Evolutionary conservation across 2,329 filamentous ascomycete species (phyloP).

Genomic region (Didymella arachidicola): DNA sequence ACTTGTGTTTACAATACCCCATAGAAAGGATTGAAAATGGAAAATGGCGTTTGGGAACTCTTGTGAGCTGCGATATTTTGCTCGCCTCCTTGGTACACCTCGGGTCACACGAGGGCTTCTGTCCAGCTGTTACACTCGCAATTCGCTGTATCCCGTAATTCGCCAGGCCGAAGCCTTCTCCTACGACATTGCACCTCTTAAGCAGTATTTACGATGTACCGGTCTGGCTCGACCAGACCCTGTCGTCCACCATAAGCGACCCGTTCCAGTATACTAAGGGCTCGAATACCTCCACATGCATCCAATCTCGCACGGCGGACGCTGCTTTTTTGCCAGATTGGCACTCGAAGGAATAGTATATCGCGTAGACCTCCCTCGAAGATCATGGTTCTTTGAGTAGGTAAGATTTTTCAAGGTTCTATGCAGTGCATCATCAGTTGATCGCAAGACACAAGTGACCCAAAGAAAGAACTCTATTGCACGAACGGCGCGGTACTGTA

Average conservation of each 20-base stretch:
- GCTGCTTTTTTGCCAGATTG: neutral
- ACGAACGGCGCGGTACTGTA: neutral
- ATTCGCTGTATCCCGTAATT: neutral
- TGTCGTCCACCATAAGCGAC: neutral
- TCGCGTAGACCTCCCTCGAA: neutral
- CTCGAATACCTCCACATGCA: neutral
- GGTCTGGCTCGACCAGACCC: neutral
- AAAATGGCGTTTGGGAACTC: slow-evolving; percentile 14
- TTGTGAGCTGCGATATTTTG: neutral
- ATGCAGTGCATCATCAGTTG: neutral
- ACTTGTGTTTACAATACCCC: slow-evolving; percentile 21
- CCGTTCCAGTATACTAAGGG: neutral
- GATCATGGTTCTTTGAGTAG: neutral
- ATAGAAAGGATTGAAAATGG: slow-evolving; percentile 20
- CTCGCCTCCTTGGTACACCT: neutral
- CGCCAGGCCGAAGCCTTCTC: neutral
- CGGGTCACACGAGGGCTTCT: neutral
- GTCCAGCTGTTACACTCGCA: neutral
- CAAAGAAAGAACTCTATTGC: neutral
- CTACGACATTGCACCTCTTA: neutral
- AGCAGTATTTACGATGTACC: neutral
- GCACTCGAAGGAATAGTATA: neutral
- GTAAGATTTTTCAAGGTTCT: neutral
- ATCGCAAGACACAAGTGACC: neutral
- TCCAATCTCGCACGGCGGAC: neutral